phyloP scores from a whole-genome alignment of 2,329 filamentous ascomycete species.

The Talaromyces sp. region DNA sequence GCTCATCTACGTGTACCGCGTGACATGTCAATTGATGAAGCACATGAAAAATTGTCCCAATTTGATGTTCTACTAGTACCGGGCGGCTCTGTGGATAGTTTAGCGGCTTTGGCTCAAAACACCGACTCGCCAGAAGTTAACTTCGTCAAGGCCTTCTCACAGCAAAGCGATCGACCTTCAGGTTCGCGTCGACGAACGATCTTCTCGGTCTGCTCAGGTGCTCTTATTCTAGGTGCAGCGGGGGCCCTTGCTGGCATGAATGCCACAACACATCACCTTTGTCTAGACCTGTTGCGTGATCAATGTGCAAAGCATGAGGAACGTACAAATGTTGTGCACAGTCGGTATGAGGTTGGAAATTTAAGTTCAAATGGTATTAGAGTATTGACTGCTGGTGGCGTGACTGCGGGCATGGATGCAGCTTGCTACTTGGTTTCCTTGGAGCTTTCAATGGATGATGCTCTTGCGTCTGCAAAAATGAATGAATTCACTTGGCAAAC shows the following conservation, averaged over 20 bases:
- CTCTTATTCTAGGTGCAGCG: not conserved
- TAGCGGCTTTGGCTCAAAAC: not conserved
- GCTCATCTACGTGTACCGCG: conserved; percentile 9
- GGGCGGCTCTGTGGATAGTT: not conserved
- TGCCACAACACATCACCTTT: conserved; percentile 39
- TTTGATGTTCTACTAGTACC: not conserved
- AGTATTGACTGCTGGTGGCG: not conserved
- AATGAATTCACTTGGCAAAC: not conserved
- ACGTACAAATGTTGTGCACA: not conserved
- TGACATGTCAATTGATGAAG: conserved; percentile 9
- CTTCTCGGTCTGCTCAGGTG: not conserved
- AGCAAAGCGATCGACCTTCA: not conserved
- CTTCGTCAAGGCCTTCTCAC: not conserved
- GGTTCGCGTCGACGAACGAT: not conserved
- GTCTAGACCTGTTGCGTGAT: conserved; percentile 23
- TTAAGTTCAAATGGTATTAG: not conserved
- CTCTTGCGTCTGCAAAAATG: not conserved
- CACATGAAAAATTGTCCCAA: conserved; percentile 19
- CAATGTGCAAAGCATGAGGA: conserved; percentile 20
- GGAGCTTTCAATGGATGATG: not conserved
- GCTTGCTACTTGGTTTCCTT: not conserved
- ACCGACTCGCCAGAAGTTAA: not conserved
- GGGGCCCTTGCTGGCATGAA: not conserved
- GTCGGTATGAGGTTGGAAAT: not conserved
- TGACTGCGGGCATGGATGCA: not conserved